Base-by-base conservation (phyloP, 148 eudicot species). In the Nyssa sinensis region DNA sequence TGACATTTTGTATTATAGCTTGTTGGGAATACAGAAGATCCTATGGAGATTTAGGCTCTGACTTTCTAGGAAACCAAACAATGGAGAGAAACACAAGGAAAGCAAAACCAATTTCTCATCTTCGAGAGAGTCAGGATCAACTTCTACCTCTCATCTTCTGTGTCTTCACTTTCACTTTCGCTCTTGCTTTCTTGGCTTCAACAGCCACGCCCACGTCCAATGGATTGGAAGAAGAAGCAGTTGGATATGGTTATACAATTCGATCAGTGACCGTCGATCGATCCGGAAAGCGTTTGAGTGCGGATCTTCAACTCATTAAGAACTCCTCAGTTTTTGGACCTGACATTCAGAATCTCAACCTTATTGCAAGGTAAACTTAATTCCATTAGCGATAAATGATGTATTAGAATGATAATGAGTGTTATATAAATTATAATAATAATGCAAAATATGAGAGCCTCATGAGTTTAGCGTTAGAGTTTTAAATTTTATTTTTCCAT, bases 191-290 rank as follows among this genome's bases (percentile, higher is more conserved):
- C 37, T 16, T 2, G 11, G 21, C 17, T 14, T 1, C n/a, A n/a
- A n/a, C n/a, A n/a, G 44, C 44, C 44, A 3, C 5, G 5, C 9
- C 5, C 44, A 37, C 5, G 9, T 37, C 44, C 4, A 37, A 55
- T 55, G 59, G 59, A 67, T 1, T n/a, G 16, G 29, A 30, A 13
- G 76, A 72, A 13, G 69, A 71, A 17, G 76, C n/a, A 16, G 16
- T 78, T 5, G 91, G 89, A 21, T 84, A 84, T 59, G 94, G 94
- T 0, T 90, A 90, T 58, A 68, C 25, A 11, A 73, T 90, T 71
- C 21, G 23, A 31, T 81, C 84, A 24, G 83, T 80, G 0, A 27
- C 53, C 21, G 10, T 71, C 4, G 81, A 86, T 31, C 34, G 81
- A 3, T 59, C 78, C 8, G 75, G 53, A 1, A 34, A 39, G 13